These are phyloP conservation scores for Thozetella sp. DNA, from an alignment of 495 filamentous ascomycete species.

Conservation along the genomic window DNA sequence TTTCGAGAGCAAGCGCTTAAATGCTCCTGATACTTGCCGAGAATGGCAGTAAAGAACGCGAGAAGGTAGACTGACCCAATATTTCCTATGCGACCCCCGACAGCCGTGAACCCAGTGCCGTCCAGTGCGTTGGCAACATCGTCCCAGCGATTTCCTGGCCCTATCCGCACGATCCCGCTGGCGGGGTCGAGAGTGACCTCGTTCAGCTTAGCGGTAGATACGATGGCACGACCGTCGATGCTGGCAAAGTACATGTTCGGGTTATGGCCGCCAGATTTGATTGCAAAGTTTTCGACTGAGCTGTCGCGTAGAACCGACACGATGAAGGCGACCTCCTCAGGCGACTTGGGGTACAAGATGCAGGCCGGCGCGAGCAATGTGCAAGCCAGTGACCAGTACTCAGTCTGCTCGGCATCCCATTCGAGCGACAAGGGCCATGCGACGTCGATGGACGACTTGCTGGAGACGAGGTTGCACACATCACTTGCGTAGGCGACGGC, in stretches of 20 bases:
- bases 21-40: no score
- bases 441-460: neutral
- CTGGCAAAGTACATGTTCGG: slow-evolving; percentile 52
- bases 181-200: slow-evolving; percentile 44
- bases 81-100: slow-evolving; percentile 52
- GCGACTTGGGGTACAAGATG: slow-evolving; percentile 40
- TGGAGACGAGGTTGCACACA: neutral
- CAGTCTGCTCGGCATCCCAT: slow-evolving; percentile 36
- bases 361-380: slow-evolving; percentile 44
- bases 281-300: slow-evolving; percentile 42
- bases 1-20: no score
- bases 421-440: slow-evolving; percentile 6
- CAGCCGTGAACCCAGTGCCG: slow-evolving; percentile 39
- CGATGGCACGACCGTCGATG: slow-evolving; percentile 50
- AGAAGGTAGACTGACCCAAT: no score
- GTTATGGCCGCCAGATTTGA: slow-evolving; percentile 56
- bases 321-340: slow-evolving; percentile 34
- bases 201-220: slow-evolving; percentile 50
- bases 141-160: slow-evolving; percentile 51
- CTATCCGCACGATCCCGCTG: slow-evolving; percentile 41
- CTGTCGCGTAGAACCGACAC: slow-evolving; percentile 26
- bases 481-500: neutral
- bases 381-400: slow-evolving; percentile 49
- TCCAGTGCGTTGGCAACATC: slow-evolving; percentile 49
- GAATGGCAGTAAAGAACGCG: no score